Conservation (phyloP, 2,329 filamentous ascomycete genomes). For the Ophiostoma ulmi region DNA sequence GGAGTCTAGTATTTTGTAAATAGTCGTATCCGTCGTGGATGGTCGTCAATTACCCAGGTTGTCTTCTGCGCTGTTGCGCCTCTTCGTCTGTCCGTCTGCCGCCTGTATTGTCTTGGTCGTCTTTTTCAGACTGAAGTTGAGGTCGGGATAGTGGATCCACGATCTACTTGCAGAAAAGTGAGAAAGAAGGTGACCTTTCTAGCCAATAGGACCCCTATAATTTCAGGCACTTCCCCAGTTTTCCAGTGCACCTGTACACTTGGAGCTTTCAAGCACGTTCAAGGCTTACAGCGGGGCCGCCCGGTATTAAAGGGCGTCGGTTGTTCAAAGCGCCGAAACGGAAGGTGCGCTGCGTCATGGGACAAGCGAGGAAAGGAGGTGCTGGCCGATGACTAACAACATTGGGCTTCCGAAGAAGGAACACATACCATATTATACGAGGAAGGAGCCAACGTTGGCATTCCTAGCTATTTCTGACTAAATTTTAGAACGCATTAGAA, state of each 20-base stretch:
- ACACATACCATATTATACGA: background rate
- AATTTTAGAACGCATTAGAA: background rate
- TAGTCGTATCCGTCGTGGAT: background rate
- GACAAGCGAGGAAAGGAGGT: background rate
- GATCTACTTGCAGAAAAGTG: background rate
- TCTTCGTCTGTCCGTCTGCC: background rate
- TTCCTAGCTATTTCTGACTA: background rate
- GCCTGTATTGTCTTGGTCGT: background rate
- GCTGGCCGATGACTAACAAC: background rate
- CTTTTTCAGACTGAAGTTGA: slow-evolving; percentile 7
- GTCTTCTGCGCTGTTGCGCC: background rate
- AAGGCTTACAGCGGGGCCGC: slow-evolving; percentile 4
- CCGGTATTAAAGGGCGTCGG: slow-evolving; percentile 2
- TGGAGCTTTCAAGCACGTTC: background rate
- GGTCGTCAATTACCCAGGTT: background rate
- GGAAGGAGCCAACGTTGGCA: background rate
- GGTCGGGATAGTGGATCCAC: background rate
- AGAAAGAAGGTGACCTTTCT: background rate
- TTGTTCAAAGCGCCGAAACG: background rate
- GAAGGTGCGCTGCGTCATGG: background rate
- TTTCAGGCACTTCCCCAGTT: slow-evolving; percentile 1
- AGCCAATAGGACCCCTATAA: slow-evolving; percentile 19
- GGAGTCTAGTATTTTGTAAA: background rate
- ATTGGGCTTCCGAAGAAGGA: background rate
- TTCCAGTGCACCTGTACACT: background rate